Evolutionary conservation across 2,329 filamentous ascomycete species (phyloP).

Genomic region (Claviceps sorghi): DNA sequence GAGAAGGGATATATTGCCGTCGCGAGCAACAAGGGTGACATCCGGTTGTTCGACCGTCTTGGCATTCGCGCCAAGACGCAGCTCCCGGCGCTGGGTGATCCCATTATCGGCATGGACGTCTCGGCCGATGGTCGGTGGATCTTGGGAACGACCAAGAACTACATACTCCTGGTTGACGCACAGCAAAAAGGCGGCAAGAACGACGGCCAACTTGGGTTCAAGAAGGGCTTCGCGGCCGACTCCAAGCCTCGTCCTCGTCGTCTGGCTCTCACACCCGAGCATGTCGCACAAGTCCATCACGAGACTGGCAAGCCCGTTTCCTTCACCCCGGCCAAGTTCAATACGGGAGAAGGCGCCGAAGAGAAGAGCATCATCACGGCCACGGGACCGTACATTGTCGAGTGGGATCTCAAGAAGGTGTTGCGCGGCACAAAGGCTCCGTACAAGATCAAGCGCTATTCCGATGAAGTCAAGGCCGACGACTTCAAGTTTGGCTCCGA

Average conservation of each 20-base stretch:
- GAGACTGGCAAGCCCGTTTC: constrained; percentile 76
- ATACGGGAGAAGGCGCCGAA: constrained; percentile 62
- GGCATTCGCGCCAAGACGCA: constrained; percentile 97
- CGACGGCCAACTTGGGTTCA: constrained; percentile 94
- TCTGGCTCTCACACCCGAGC: constrained; percentile 73
- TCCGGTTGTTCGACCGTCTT: constrained; percentile 88
- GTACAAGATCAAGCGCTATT: constrained; percentile 93
- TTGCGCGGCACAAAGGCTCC: constrained; percentile 67
- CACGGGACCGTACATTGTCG: constrained; percentile 90
- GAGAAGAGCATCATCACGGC: constrained; percentile 96
- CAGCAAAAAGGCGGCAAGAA: constrained; percentile 89
- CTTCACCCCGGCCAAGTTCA: constrained; percentile 90
- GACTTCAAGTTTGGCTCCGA: constrained; percentile 97
- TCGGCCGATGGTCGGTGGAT: constrained; percentile 94
- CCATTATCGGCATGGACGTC: constrained; percentile 88
- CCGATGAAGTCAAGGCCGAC: constrained; percentile 90
- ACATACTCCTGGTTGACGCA: constrained; percentile 83
- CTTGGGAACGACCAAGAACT: constrained; percentile 83
- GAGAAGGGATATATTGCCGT: constrained; percentile 95
- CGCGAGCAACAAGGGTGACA: constrained; percentile 93
- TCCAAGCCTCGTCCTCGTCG: constrained; percentile 86
- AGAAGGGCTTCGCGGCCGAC: constrained; percentile 83
- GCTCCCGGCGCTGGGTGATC: constrained; percentile 85
- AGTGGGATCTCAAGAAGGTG: constrained; percentile 90
- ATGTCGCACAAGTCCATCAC: constrained; percentile 94